These are phyloP conservation scores for Grammothele lineata DNA, from an alignment of 768 basidiomycete species.

Conservation along the genomic window DNA sequence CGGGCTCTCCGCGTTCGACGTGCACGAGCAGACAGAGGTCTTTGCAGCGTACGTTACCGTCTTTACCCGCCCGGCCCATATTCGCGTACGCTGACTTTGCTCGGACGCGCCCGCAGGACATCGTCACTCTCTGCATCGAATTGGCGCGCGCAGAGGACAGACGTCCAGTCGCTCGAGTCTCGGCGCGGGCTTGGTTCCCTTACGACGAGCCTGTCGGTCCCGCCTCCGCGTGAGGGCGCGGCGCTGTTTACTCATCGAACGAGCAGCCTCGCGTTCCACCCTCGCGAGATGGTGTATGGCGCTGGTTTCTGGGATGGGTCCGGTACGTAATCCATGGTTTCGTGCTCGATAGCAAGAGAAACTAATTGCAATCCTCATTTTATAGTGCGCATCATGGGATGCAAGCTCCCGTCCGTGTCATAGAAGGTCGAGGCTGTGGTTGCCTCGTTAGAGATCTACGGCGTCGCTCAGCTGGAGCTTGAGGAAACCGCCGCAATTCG, in stretches of 20 bases:
- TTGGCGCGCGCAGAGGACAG: conserved; percentile 64
- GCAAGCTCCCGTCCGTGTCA: conserved; percentile 38
- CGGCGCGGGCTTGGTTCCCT: conserved; percentile 40
- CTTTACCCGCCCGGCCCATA: too few relatives aligned
- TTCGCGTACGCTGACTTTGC: too few relatives aligned
- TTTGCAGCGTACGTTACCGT: conserved; percentile 70
- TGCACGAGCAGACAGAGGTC: conserved; percentile 77
- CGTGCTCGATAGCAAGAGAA: too few relatives aligned
- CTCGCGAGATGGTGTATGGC: conserved; percentile 80
- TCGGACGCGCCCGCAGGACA: conserved; percentile 45
- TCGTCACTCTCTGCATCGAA: conserved; percentile 56
- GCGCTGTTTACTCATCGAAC: conserved; percentile 58
- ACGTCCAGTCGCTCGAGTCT: conserved; percentile 53
- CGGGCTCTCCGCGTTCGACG: conserved; percentile 82
- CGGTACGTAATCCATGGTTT: conserved; percentile 25
- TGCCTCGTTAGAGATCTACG: not conserved
- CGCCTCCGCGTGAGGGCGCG: conserved; percentile 51
- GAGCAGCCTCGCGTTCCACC: conserved; percentile 76
- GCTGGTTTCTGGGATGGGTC: conserved; percentile 69
- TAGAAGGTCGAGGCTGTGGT: conserved; percentile 7
- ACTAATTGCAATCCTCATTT: too few relatives aligned
- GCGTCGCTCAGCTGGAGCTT: not conserved
- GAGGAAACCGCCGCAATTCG: not conserved
- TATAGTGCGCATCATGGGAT: conserved; percentile 54
- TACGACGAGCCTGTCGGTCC: conserved; percentile 50